Percentiles rank a stretch among this genome's conserved stretches.
phyloP scores from a whole-genome alignment of 495 filamentous ascomycete genomes.

The Aspergillus nanangensis region DNA sequence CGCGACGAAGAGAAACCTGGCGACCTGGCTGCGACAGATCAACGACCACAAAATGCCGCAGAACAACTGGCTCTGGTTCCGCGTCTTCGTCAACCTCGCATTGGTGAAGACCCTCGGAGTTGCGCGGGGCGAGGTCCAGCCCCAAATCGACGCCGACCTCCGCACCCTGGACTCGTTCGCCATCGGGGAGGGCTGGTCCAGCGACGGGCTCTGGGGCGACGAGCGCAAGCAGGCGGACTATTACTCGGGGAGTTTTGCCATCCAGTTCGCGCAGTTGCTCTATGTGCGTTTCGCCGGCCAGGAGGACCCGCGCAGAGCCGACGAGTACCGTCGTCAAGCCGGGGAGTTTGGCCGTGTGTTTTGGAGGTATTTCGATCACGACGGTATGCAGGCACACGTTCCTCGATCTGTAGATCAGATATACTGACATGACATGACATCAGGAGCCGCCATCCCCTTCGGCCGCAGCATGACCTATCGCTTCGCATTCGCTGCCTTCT shows the following conservation, averaged over 20 bases:
- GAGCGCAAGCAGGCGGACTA: slow-evolving; percentile 19
- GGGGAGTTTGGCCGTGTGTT: slow-evolving; percentile 57
- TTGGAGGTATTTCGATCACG: slow-evolving; percentile 54
- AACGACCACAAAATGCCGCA: slow-evolving; percentile 16
- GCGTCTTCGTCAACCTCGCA: slow-evolving; percentile 19
- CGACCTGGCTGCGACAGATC: slow-evolving; percentile 15
- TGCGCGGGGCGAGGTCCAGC: slow-evolving; percentile 1
- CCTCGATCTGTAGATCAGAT: background rate
- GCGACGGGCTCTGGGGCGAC: slow-evolving; percentile 61
- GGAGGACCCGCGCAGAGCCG: slow-evolving; percentile 33
- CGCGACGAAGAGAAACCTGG: slow-evolving; percentile 1
- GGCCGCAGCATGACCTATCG: slow-evolving; percentile 70
- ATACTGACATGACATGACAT: background rate
- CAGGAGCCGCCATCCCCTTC: slow-evolving; percentile 52
- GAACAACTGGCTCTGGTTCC: slow-evolving; percentile 25
- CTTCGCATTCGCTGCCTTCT: slow-evolving; percentile 73
- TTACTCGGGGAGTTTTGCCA: slow-evolving; percentile 23
- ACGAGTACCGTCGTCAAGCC: slow-evolving; percentile 61
- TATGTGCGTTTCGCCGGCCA: slow-evolving; percentile 13
- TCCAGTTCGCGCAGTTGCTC: slow-evolving; percentile 20
- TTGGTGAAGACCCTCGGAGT: slow-evolving; percentile 11
- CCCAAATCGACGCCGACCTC: slow-evolving; percentile 12
- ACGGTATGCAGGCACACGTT: slow-evolving; percentile 4
- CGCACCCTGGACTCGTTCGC: slow-evolving; percentile 14
- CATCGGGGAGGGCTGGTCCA: slow-evolving; percentile 67